Evolutionary conservation across 2,329 filamentous ascomycete species (phyloP), one percentile per base, ranked within the genome.

Genomic region (Fusarium sp.): DNA sequence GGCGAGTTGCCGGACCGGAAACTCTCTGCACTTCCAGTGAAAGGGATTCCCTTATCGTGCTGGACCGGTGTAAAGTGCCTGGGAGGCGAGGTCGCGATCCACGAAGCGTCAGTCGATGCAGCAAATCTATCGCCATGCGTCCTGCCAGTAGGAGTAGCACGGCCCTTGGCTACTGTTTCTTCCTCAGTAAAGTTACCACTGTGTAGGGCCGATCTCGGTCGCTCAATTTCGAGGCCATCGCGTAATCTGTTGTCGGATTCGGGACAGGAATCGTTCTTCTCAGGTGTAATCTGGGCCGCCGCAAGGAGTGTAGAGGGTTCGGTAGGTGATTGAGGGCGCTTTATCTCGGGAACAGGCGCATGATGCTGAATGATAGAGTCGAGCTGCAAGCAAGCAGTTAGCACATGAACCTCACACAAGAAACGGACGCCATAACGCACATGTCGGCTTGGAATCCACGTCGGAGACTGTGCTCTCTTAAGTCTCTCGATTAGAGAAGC

Each of bases 401-500:
- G 66, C 54, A 66, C 46, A 22, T 22, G n/a, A 36, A 42, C 7
- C 21, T 15, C 26, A 15, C 9, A 34, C 5, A 33, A 57, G 43
- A 28, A 54, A 50, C 17, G 47, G n/a, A 36, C 26, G n/a, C 39
- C 36, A n/a, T 34, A 57, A 79, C 83, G 55, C 80, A 89, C 91
- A 83, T 87, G 85, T 73, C 86, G 85, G 76, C 85, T 88, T 28
- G 89, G 87, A 39, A 90, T 83, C 93, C 93, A 96, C 6, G 89
- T 88, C 38, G 92, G 91, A 74, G 89, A 92, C 79, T 94, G 90
- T 33, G 89, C 89, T 78, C 88, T 89, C 82, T 98, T 98, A 70
- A 98, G 85, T 69, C 91, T 87, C 79, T 94, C 88, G 59, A 98
- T 98, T 73, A 97, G 83, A 78, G 94, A 91, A 59, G 89, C 89